Evolutionary conservation across 2,329 filamentous ascomycete genomes (phyloP), one percentile per base, ranked within the genome.

Genomic region (Monosporascus sp.): DNA sequence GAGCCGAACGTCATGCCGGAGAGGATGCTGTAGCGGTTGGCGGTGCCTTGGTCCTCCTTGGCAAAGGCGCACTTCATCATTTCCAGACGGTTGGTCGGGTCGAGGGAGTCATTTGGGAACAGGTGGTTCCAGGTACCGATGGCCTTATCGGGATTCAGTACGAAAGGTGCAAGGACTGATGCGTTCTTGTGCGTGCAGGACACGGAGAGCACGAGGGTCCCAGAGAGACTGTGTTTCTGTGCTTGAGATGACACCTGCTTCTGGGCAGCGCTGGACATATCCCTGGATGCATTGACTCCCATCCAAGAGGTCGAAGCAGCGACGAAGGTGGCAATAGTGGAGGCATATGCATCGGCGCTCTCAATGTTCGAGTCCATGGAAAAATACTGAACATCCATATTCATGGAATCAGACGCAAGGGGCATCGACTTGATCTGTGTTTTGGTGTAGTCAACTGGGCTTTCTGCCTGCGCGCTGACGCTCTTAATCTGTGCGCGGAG

Each of bases 381-480:
- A 37, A 58, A 58, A 27, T 55, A 58, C 48, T 57, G 56, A 37
- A 57, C 56, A 47, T 58, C 56, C 54, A 56, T 56, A 17, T 56
- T 58, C 22, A 58, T 56, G 38, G 54, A 54, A 49, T 58, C 54
- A 22, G 54, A 48, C 3, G 54, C 56, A 35, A 58, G 52, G 3
- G 56, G 56, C 44, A 58, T 50, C 22, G 54, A 48, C 50, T 58
- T 58, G 54, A 56, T 56, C 39, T 52, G 31, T n/a, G 49, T 50
- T 24, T 51, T 49, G 20, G 25, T 47, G 38, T 58, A 56, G 52
- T 58, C 56, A 18, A 58, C 56, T 5, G 54, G 56, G 39, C 52
- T 58, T 35, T 58, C 56, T 5, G 49, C 44, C 24, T 47, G 35
- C 22, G 22, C 17, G 37, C 37, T 47, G 37, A 53, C 50, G 25